These are phyloP conservation scores for Omphalotus olearius DNA, from an alignment of 1,284 basidiomycete species.

Conservation along the genomic window DNA sequence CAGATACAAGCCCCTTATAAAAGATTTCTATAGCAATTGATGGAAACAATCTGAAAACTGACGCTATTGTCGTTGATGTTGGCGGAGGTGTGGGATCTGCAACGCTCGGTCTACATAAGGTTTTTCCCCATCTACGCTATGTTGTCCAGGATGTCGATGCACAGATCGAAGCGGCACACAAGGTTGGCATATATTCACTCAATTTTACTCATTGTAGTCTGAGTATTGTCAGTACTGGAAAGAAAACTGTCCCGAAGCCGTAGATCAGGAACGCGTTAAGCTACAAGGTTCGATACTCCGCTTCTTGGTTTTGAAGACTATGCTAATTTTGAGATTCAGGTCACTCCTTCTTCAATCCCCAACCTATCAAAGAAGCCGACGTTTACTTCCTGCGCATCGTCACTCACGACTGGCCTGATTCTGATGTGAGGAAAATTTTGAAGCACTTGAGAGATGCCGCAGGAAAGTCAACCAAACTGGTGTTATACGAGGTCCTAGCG, in stretches of 20 bases:
- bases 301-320: neutral
- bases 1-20: too few relatives aligned
- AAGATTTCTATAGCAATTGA: constrained; percentile 12
- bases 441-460: constrained; percentile 24
- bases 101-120: constrained; percentile 18
- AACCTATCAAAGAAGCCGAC: constrained; percentile 24
- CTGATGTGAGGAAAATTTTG: constrained; percentile 22
- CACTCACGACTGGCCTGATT: constrained; percentile 32
- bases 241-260: constrained; percentile 19
- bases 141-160: constrained; percentile 25
- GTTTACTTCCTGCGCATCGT: constrained; percentile 29
- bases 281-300: constrained; percentile 20
- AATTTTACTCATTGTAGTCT: neutral
- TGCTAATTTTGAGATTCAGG: constrained; percentile 14
- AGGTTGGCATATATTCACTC: constrained; percentile 10
- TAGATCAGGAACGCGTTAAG: constrained; percentile 20
- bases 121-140: constrained; percentile 21
- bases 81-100: constrained; percentile 23
- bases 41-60: constrained; percentile 13
- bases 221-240: constrained; percentile 22
- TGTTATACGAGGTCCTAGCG: constrained; percentile 24
- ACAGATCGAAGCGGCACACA: constrained; percentile 20
- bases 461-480: constrained; percentile 21
- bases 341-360: constrained; percentile 30
- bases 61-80: constrained; percentile 24